These are phyloP conservation scores for Geotrichum phurueaensis DNA, from an alignment of 1,139 yeast species.

Conservation along the genomic window DNA sequence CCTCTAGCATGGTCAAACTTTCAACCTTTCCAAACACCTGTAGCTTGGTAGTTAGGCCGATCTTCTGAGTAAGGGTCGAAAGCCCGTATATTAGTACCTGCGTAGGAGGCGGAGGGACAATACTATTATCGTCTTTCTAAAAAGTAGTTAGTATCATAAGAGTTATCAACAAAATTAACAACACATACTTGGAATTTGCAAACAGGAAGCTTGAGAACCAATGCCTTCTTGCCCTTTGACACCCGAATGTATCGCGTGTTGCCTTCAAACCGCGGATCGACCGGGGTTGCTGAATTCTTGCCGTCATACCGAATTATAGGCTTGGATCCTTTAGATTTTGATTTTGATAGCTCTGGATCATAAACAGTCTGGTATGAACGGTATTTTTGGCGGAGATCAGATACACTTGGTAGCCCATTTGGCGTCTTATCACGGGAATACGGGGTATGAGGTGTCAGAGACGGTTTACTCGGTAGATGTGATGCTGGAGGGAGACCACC, in stretches of 20 bases:
- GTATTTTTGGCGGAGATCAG: background rate
- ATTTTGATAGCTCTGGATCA: slow-evolving; percentile 53
- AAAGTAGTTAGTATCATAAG: background rate
- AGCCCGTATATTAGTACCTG: slow-evolving; percentile 68
- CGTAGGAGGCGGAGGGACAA: slow-evolving; percentile 70
- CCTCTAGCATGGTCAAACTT: slow-evolving; percentile 56
- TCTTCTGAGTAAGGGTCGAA: slow-evolving; percentile 44
- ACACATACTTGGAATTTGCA: slow-evolving; percentile 41
- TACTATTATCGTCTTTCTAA: slow-evolving; percentile 54
- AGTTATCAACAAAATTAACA: background rate
- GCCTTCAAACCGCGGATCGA: slow-evolving; percentile 15
- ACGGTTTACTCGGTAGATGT: background rate
- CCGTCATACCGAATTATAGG: slow-evolving; percentile 33
- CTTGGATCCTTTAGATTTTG: slow-evolving; percentile 38
- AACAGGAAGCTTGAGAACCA: slow-evolving; percentile 41
- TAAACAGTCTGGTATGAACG: slow-evolving; percentile 33
- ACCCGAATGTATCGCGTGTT: slow-evolving; percentile 25
- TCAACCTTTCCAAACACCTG: slow-evolving; percentile 55
- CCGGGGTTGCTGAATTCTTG: slow-evolving; percentile 6
- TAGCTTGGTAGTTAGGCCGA: slow-evolving; percentile 49
- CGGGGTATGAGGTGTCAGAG: background rate
- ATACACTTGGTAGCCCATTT: background rate
- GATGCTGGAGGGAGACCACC: background rate
- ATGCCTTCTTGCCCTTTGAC: slow-evolving; percentile 31
- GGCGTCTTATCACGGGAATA: background rate